These are phyloP conservation scores for Fusarium robinianum DNA, from an alignment of 2,329 filamentous ascomycete genomes.

Conservation along the genomic window DNA sequence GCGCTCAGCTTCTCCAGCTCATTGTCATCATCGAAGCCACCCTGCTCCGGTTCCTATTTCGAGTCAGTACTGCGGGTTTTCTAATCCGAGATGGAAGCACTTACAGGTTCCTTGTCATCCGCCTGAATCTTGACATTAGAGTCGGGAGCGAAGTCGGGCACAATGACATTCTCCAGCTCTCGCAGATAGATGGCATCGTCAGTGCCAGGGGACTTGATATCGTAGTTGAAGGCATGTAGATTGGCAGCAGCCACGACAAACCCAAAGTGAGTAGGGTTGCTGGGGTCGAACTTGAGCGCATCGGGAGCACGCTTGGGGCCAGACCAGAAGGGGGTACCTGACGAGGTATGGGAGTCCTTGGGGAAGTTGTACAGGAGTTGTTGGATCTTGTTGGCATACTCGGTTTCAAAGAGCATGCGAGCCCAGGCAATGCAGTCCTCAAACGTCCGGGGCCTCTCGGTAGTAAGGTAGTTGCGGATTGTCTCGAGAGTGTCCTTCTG, in stretches of 20 bases:
- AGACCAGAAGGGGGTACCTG: conserved; percentile 94
- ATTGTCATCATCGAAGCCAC: conserved; percentile 70
- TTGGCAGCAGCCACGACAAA: conserved; percentile 90
- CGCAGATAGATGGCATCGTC: conserved; percentile 74
- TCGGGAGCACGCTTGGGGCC: conserved; percentile 96
- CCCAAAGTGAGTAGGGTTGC: conserved; percentile 82
- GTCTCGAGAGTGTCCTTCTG: conserved; percentile 93
- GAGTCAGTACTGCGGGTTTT: conserved; percentile 12
- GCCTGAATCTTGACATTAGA: conserved; percentile 95
- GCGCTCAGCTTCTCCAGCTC: conserved; percentile 74
- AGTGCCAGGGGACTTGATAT: conserved; percentile 79
- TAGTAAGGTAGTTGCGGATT: conserved; percentile 86
- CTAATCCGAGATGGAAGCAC: conserved; percentile 35
- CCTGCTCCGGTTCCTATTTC: conserved; percentile 76
- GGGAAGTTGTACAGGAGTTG: conserved; percentile 97
- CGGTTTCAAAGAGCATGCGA: conserved; percentile 89
- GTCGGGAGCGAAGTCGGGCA: conserved; percentile 92
- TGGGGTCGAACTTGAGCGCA: conserved; percentile 82
- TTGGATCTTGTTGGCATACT: conserved; percentile 96
- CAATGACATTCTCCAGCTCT: conserved; percentile 88
- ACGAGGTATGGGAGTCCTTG: conserved; percentile 86
- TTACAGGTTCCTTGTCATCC: conserved; percentile 85
- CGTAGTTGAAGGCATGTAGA: conserved; percentile 96
- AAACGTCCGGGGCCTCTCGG: conserved; percentile 87
- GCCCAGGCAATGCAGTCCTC: conserved; percentile 98